Evolutionary conservation across 495 filamentous ascomycete species (phyloP), one percentile per base, ranked within the genome.

Genomic region (Neohortaea acidophila): DNA sequence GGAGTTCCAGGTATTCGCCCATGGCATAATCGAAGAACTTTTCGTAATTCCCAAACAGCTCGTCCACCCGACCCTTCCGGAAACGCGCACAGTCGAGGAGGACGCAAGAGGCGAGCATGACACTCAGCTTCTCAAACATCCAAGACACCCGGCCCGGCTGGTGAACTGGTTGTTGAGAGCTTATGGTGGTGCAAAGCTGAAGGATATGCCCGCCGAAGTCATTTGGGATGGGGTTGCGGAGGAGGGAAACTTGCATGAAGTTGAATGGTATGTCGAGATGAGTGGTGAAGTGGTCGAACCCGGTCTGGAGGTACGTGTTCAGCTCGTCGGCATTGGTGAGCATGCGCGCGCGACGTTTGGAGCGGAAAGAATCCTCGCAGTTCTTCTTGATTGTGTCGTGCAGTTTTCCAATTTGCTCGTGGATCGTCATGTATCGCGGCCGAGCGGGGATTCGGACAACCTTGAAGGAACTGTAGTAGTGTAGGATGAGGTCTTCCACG

Each of bases 271-370:
- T 53, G 33, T 72, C 58, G 3, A 69, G 57, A 28, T 61, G 48
- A 1, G 51, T 51, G 0, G 71, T 59, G 39, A 77, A 77, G 44
- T 77, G 72, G 22, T 70, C 62, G 38, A 69, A 75, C 0, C 65
- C 72, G 13, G 51, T 53, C 39, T 68, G 59, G 5, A 75, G 49
- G 37, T 66, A 68, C 4, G 53, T 47, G 14, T 70, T 59, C 0
- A 75, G 54, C 44, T 70, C 63, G 20, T 73, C 67, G 0, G 60
- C 57, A 36, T 65, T 61, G 4, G 61, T 58, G 4, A 67, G 45
- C 61, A 72, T 68, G 4, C 69, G 56, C 2, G 60, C 47, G 34
- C 54, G 44, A 2, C 44, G 57, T 36, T 69, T 72, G 10, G 50
- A 47, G 2, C 51, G 39, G 20, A 54, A 54, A 0, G 70, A 60